Conservation (phyloP, 495 filamentous ascomycete species). For the Aspergillus panamensis region DNA sequence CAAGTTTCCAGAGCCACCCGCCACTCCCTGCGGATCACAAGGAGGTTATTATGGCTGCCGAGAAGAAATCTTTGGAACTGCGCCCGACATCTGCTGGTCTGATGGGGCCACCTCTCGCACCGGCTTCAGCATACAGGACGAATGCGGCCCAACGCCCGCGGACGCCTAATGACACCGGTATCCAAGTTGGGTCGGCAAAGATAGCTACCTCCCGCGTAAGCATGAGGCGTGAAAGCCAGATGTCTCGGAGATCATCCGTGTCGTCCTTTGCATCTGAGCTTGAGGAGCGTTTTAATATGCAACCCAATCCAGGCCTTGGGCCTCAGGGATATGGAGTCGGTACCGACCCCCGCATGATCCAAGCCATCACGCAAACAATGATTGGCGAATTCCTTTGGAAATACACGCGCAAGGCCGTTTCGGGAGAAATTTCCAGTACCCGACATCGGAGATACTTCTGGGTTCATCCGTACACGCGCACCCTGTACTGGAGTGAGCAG, state of each 20-base stretch:
- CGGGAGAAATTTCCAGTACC: constrained; percentile 79
- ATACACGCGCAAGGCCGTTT: constrained; percentile 88
- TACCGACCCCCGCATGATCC: constrained; percentile 97
- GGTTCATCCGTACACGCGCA: constrained; percentile 97
- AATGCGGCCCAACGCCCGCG: constrained; percentile 55
- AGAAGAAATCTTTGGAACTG: constrained; percentile 51
- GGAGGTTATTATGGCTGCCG: constrained; percentile 77
- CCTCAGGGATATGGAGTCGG: constrained; percentile 51
- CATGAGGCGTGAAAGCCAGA: constrained; percentile 49
- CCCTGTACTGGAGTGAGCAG: constrained; percentile 91
- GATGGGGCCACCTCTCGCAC: constrained; percentile 85
- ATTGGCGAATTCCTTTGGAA: constrained; percentile 99
- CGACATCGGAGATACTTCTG: constrained; percentile 96
- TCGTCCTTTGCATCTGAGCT: constrained; percentile 95
- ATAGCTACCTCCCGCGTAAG: constrained; percentile 45
- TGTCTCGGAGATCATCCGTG: constrained; percentile 75
- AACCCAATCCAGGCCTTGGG: constrained; percentile 53
- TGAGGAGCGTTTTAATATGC: constrained; percentile 82
- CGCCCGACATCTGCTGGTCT: constrained; percentile 40
- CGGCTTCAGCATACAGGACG: constrained; percentile 71
- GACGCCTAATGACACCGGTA: constrained; percentile 58
- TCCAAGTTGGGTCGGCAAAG: constrained; percentile 53
- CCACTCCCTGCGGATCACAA: constrained; percentile 80
- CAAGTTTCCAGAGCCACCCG: constrained; percentile 50
- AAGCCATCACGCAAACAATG: constrained; percentile 99